Evolutionary conservation across 345 rosid genomes (phyloP), one percentile per base, ranked within the genome.

Genomic region (Sisymbrium irio): DNA sequence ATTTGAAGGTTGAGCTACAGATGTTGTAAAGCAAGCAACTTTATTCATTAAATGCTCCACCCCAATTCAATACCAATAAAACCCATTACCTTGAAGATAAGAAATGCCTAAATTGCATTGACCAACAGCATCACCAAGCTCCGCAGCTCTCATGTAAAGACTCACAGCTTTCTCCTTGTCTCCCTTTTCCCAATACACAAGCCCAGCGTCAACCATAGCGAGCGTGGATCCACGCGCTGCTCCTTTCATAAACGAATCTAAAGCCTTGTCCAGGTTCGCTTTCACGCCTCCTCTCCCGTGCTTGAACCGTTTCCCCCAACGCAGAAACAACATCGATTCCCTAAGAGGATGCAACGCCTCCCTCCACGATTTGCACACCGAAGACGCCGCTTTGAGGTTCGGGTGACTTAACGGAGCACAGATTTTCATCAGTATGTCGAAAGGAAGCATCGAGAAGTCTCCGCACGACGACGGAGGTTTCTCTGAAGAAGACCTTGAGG

Each of bases 171-270:
- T 83, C 19, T 84, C 87, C 41, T 75, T 85, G 42, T 71, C 59
- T 22, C 92, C 99, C 15, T 65, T 70, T 73, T 90, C 98, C 98
- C 99, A 95, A 47, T 84, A 90, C 40, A 95, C 60, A 20, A 95
- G 89, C 9, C 97, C 97, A 0, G 98, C 99, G 30, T 95, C 99
- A 20, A 95, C 98, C 99, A 95, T 92, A n/a, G 99, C 96, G 9
- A 86, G 86, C n/a, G 93, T 82, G 35, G 91, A 92, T 39, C 99
- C 99, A 46, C 83, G 92, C 35, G 83, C 91, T 7, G 88, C 96
- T 2, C 92, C 97, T 79, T 88, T 88, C 56, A 92, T 69, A 74
- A 90, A 95, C 12, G 90, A 87, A 30, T 83, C 92, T 4, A 95
- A 82, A 55, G 99, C 99, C 80, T 90, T 92, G 3, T 86, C 87